phyloP scores from a whole-genome alignment of 106 monocot genomes.

The Allium fistulosum region DNA sequence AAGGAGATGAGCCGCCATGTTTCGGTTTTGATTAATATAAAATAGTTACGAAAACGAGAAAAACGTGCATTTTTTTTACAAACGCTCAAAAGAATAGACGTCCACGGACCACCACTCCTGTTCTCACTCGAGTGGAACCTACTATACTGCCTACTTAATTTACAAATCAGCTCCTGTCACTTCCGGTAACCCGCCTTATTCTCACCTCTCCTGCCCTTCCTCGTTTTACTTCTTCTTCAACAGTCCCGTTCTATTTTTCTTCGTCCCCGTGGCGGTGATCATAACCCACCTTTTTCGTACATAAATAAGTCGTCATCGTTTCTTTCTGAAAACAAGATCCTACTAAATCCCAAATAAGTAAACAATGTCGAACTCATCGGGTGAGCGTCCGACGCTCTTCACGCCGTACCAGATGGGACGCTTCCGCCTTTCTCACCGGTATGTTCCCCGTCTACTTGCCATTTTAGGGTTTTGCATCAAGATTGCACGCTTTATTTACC shows the following conservation, averaged over 20 bases:
- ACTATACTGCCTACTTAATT: no score
- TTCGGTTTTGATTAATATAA: no score
- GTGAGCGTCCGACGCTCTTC: slow-evolving; percentile 32
- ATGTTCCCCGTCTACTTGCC: background rate
- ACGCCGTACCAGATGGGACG: slow-evolving; percentile 53
- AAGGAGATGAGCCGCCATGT: no score
- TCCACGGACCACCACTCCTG: no score
- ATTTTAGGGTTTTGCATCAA: background rate
- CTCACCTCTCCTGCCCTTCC: background rate
- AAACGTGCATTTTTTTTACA: no score
- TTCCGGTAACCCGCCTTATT: background rate
- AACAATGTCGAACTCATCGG: slow-evolving; percentile 6
- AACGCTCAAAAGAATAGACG: no score
- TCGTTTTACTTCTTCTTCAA: background rate
- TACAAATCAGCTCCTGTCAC: background rate
- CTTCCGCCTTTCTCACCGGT: slow-evolving; percentile 62
- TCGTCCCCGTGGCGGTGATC: background rate
- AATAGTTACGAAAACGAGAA: no score
- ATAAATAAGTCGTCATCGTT: background rate
- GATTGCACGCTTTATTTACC: background rate
- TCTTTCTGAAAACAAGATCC: background rate
- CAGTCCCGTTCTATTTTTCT: background rate
- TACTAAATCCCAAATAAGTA: background rate
- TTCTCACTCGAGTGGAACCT: no score
- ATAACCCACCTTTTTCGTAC: background rate